A percentile compares a stretch with the other conserved stretches of the same genome.
These are phyloP conservation scores for Xylaria sp. DNA, from an alignment of 2,329 filamentous ascomycete genomes.

Conservation along the genomic window DNA sequence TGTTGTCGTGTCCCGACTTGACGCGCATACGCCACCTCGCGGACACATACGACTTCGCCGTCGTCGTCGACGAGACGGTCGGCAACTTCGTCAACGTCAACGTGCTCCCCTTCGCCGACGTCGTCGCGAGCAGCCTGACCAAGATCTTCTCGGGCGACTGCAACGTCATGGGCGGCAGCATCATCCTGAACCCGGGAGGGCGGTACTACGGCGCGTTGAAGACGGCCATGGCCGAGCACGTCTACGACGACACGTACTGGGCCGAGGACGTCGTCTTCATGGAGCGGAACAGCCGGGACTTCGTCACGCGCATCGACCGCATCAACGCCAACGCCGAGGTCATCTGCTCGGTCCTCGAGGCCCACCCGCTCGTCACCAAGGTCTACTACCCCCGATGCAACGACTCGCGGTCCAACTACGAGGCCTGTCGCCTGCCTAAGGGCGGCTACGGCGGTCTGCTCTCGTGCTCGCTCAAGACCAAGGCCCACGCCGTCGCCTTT, in stretches of 20 bases:
- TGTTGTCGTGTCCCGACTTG: constrained; percentile 86
- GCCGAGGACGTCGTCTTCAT: constrained; percentile 93
- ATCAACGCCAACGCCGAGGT: constrained; percentile 88
- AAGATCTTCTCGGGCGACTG: constrained; percentile 98
- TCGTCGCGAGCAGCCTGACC: constrained; percentile 93
- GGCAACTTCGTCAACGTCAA: constrained; percentile 97
- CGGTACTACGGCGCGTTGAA: constrained; percentile 78
- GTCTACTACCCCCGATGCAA: constrained; percentile 90
- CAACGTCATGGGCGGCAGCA: constrained; percentile 95
- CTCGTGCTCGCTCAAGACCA: constrained; percentile 81
- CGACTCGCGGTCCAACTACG: constrained; percentile 77
- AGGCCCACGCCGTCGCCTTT: constrained; percentile 79
- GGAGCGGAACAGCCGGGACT: constrained; percentile 95
- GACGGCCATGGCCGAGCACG: constrained; percentile 63
- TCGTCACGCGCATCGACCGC: constrained; percentile 81
- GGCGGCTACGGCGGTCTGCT: constrained; percentile 92
- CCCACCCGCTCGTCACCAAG: constrained; percentile 73
- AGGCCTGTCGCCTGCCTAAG: constrained; percentile 75
- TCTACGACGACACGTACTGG: constrained; percentile 93
- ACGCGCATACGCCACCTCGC: constrained; percentile 82
- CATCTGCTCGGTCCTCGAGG: constrained; percentile 77
- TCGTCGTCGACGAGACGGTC: constrained; percentile 95
- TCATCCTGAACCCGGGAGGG: constrained; percentile 72
- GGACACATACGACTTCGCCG: constrained; percentile 84
- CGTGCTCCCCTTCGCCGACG: constrained; percentile 86